Percentiles rank a stretch among this genome's conserved stretches.
Evolutionary conservation across 148 eudicot genomes (phyloP).

Genomic region (Vaccinium macrocarpon): DNA sequence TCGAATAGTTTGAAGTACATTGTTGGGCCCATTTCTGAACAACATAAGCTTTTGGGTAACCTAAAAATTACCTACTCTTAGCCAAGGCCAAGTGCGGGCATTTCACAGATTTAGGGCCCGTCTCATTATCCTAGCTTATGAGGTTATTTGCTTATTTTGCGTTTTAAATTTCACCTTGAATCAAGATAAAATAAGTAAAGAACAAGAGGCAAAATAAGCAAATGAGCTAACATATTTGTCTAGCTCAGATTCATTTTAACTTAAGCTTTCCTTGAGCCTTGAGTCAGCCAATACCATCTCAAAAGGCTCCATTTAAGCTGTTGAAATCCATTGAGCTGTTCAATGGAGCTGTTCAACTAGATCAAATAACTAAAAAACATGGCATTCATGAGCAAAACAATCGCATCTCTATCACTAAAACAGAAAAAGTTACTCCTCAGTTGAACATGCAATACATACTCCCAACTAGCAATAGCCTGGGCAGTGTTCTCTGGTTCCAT

Average conservation of each 20-base stretch:
- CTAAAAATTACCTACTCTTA: not conserved
- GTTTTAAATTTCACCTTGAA: not conserved
- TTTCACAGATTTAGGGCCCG: not conserved
- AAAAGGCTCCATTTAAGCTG: not conserved
- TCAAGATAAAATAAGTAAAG: too few species aligned
- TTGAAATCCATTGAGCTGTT: not conserved
- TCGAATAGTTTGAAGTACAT: not conserved
- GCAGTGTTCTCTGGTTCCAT: constrained; percentile 96
- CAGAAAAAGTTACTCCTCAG: not conserved
- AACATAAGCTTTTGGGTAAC: not conserved
- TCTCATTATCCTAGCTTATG: not conserved
- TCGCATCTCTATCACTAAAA: not conserved
- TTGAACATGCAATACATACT: constrained; percentile 38
- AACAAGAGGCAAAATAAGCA: not conserved
- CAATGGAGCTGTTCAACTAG: not conserved
- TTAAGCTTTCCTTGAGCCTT: not conserved
- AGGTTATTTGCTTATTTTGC: not conserved
- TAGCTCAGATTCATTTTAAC: not conserved
- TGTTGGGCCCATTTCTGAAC: not conserved
- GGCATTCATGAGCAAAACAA: not conserved
- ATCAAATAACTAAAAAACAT: not conserved
- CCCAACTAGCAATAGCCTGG: constrained; percentile 87
- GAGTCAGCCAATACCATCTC: not conserved
- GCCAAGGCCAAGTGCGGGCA: not conserved
- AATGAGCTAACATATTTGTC: not conserved